phyloP scores from a whole-genome alignment of 768 basidiomycete species.

The Pisolithus tinctorius region DNA sequence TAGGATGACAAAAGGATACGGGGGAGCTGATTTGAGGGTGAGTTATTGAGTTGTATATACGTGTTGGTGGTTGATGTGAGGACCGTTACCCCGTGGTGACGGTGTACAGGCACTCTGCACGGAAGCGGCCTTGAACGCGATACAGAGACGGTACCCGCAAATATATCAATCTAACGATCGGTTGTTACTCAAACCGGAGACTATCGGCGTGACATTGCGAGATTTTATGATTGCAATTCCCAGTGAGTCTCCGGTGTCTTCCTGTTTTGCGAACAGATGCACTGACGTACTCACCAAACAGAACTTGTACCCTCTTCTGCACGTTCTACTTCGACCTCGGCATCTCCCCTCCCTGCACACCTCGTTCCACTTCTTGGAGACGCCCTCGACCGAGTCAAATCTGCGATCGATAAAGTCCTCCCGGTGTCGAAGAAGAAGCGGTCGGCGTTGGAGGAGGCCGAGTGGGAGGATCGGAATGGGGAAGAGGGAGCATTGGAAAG shows the following conservation, averaged over 20 bases:
- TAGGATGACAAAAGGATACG: constrained; percentile 92
- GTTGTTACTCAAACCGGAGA: constrained; percentile 75
- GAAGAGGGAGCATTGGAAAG: constrained; percentile 83
- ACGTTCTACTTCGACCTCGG: constrained; percentile 80
- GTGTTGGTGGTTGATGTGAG: no score
- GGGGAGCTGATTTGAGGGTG: constrained; percentile 93
- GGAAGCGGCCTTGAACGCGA: constrained; percentile 93
- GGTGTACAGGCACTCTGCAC: constrained; percentile 78
- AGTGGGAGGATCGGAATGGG: constrained; percentile 70
- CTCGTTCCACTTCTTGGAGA: constrained; percentile 71
- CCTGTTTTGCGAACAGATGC: background rate
- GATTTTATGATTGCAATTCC: constrained; percentile 98
- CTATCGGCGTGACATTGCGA: constrained; percentile 74
- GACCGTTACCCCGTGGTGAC: background rate
- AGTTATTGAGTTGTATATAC: constrained; percentile 20
- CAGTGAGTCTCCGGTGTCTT: constrained; percentile 47
- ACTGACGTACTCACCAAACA: constrained; percentile 26
- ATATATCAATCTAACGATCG: constrained; percentile 91
- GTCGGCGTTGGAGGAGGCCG: constrained; percentile 89
- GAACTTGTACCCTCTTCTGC: constrained; percentile 95
- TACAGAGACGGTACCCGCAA: constrained; percentile 94
- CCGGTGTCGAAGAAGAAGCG: constrained; percentile 70
- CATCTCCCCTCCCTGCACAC: constrained; percentile 78
- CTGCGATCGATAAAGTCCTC: constrained; percentile 61
- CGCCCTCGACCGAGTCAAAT: constrained; percentile 65